Percentiles rank a stretch among this genome's conserved stretches.
These are phyloP conservation scores for Talaromyces nanjingensis DNA, from an alignment of 495 filamentous ascomycete species.

Conservation along the genomic window DNA sequence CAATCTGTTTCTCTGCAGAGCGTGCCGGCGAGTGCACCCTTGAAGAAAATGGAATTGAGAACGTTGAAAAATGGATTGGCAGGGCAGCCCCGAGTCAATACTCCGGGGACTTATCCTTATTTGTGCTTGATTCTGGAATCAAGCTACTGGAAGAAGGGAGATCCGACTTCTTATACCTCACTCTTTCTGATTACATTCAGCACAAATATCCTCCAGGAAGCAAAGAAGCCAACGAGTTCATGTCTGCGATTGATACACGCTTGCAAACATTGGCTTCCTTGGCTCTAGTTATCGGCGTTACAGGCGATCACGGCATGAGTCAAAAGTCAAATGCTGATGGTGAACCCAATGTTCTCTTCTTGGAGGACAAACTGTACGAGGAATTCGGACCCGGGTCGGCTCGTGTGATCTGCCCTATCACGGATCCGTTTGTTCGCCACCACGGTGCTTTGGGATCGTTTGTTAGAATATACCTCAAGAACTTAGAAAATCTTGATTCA, in stretches of 20 bases:
- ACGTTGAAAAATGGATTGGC: conserved; percentile 28
- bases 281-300: conserved; percentile 22
- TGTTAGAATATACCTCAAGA: conserved; percentile 26
- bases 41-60: conserved; percentile 18
- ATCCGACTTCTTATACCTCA: conserved; percentile 32
- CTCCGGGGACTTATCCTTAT: conserved; percentile 28
- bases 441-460: conserved; percentile 30
- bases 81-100: conserved; percentile 23
- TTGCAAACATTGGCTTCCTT: conserved; percentile 17
- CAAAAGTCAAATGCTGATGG: conserved; percentile 21
- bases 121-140: conserved; percentile 31
- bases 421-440: conserved; percentile 29
- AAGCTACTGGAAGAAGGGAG: conserved; percentile 26
- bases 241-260: conserved; percentile 21
- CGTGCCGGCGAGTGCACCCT: conserved; percentile 17
- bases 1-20: conserved; percentile 30
- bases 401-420: conserved; percentile 33
- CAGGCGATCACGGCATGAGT: conserved; percentile 33
- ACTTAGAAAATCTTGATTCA: conserved; percentile 8
- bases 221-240: conserved; percentile 25
- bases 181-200: conserved; percentile 32
- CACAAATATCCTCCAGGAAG: conserved; percentile 28
- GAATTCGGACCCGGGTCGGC: conserved; percentile 19
- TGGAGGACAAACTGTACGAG: conserved; percentile 23
- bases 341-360: conserved; percentile 27